Conservation (phyloP, 2,329 filamentous ascomycete genomes). For the Xylariaceae sp. region DNA sequence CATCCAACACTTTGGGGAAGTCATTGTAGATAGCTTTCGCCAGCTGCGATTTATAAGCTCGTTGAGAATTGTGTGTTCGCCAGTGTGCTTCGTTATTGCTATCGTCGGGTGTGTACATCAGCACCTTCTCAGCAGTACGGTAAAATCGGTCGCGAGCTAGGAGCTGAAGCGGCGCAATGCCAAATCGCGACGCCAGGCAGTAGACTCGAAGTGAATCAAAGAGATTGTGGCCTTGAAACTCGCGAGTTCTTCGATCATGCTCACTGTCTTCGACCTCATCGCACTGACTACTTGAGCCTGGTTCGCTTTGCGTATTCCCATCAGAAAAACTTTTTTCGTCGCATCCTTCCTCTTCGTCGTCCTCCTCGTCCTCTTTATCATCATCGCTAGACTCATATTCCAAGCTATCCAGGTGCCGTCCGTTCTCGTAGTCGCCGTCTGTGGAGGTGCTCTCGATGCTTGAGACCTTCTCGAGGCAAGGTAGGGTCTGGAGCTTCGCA, state of each 20-base stretch:
- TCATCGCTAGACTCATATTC: neutral
- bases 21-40: conserved; percentile 14
- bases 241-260: neutral
- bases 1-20: conserved; percentile 34
- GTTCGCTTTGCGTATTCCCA: neutral
- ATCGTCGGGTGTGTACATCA: conserved; percentile 1
- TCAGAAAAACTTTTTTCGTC: neutral
- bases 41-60: conserved; percentile 13
- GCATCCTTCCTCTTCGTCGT: neutral
- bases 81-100: neutral
- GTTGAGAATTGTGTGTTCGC: conserved; percentile 10
- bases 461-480: neutral
- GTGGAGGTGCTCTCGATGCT: neutral
- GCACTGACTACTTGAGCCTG: neutral
- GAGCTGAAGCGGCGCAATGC: conserved; percentile 41
- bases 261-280: neutral
- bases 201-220: conserved; percentile 38
- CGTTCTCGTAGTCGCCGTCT: conserved; percentile 2
- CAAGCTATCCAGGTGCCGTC: neutral
- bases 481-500: conserved; percentile 9
- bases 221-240: conserved; percentile 20
- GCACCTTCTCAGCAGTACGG: conserved; percentile 25
- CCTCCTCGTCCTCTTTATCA: neutral
- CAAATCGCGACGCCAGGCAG: conserved; percentile 45
- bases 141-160: conserved; percentile 42